Conservation (phyloP, 495 filamentous ascomycete species). For the Margaritispora aquatica region DNA sequence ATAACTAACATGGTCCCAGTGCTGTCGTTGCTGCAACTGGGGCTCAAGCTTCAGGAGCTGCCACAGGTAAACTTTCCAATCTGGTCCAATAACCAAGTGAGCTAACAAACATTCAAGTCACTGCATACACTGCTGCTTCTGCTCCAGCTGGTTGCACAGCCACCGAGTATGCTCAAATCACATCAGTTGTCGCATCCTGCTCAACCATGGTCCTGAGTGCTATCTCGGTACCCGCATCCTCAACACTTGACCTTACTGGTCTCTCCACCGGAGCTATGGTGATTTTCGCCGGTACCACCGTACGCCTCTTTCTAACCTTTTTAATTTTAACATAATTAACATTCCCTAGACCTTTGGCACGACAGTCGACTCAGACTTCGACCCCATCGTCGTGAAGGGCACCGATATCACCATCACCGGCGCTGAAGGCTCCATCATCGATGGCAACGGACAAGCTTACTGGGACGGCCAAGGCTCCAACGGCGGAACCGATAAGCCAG, state of each 20-base stretch:
- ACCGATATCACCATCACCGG: slow-evolving; percentile 40
- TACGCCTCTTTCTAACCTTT: slow-evolving; percentile 26
- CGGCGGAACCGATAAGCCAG: slow-evolving; percentile 43
- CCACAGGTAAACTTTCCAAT: background rate
- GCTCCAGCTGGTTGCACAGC: slow-evolving; percentile 33
- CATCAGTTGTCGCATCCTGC: slow-evolving; percentile 36
- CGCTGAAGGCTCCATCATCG: slow-evolving; percentile 34
- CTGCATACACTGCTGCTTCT: slow-evolving; percentile 8
- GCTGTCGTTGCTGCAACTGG: background rate
- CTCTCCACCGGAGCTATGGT: slow-evolving; percentile 37
- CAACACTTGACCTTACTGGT: slow-evolving; percentile 38
- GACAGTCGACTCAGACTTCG: slow-evolving; percentile 35
- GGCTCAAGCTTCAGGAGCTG: background rate
- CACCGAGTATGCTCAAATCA: slow-evolving; percentile 36
- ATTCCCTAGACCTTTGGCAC: slow-evolving; percentile 35
- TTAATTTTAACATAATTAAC: background rate
- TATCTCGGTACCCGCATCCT: slow-evolving; percentile 38
- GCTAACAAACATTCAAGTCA: background rate
- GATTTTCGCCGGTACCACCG: slow-evolving; percentile 41
- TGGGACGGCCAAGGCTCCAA: slow-evolving; percentile 48
- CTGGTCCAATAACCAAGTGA: background rate
- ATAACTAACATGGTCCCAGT: background rate
- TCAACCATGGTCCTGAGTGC: slow-evolving; percentile 34
- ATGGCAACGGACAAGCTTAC: slow-evolving; percentile 40
- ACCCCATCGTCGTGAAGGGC: slow-evolving; percentile 40